A percentile compares a stretch with the other conserved stretches of the same genome.
phyloP scores from a whole-genome alignment of 2,329 filamentous ascomycete genomes.

The Chrysoporthe austroafricana region DNA sequence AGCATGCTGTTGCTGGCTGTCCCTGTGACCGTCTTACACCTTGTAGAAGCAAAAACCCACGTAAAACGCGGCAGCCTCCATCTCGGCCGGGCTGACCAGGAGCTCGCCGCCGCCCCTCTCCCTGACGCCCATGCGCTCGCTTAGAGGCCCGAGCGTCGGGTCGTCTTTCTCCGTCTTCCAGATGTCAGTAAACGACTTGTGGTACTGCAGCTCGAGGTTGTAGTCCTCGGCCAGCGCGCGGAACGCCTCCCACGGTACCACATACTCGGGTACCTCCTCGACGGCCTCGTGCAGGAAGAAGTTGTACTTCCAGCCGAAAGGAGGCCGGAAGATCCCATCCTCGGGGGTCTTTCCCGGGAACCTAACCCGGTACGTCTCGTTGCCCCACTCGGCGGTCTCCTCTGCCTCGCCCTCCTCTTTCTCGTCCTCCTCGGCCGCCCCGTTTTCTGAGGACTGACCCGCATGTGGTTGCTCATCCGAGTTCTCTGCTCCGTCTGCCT shows the following conservation, averaged over 20 bases:
- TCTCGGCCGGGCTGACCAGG: conserved; percentile 80
- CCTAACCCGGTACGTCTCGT: conserved; percentile 86
- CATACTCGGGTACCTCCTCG: conserved; percentile 94
- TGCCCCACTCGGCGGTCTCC: conserved; percentile 82
- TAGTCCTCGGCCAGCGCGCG: conserved; percentile 94
- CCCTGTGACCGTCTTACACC: conserved; percentile 57
- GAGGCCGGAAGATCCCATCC: conserved; percentile 90
- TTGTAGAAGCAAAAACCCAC: conserved; percentile 98
- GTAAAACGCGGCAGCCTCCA: conserved; percentile 91
- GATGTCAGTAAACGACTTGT: conserved; percentile 86
- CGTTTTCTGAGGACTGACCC: conserved; percentile 42
- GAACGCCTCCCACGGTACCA: conserved; percentile 98
- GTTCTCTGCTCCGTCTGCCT: conserved; percentile 37
- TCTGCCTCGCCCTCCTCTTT: conserved; percentile 65
- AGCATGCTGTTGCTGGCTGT: background rate
- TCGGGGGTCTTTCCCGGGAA: conserved; percentile 83
- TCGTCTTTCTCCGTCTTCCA: conserved; percentile 93
- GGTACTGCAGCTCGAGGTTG: conserved; percentile 93
- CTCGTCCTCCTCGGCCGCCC: conserved; percentile 51
- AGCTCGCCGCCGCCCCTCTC: conserved; percentile 69
- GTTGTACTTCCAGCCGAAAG: conserved; percentile 97
- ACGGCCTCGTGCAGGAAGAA: conserved; percentile 97
- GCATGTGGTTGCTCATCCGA: conserved; percentile 34
- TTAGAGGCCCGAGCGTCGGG: conserved; percentile 76
- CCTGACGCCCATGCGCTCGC: conserved; percentile 93